phyloP scores from a whole-genome alignment of 345 rosid genomes.

The Combretum micranthum region DNA sequence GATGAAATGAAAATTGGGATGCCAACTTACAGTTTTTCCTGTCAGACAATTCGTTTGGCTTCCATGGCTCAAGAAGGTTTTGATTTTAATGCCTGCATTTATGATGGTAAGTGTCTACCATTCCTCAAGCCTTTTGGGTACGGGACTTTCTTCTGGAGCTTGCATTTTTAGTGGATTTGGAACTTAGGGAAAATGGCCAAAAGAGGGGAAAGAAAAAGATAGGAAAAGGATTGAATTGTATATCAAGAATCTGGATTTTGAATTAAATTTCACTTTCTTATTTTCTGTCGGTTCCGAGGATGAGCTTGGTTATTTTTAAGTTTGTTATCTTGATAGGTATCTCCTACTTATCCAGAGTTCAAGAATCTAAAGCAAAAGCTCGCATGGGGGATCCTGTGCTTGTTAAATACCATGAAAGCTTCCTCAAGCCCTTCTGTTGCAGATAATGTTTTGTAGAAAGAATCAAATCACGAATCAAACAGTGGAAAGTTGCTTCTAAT shows the following conservation, averaged over 20 bases:
- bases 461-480: conserved; percentile 56
- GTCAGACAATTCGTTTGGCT: conserved; percentile 62
- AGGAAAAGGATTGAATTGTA: too few species aligned
- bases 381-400: conserved; percentile 42
- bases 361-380: conserved; percentile 62
- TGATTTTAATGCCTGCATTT: conserved; percentile 80
- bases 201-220: too few species aligned
- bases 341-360: conserved; percentile 77
- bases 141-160: too few species aligned
- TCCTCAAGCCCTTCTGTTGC: conserved; percentile 48
- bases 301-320: neutral
- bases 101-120: conserved; percentile 48
- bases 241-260: too few species aligned
- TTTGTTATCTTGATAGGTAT: conserved; percentile 39
- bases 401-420: conserved; percentile 23
- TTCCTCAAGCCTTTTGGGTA: too few species aligned
- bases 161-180: too few species aligned
- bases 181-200: too few species aligned
- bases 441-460: conserved; percentile 60
- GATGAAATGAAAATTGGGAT: conserved; percentile 67
- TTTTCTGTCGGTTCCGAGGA: neutral
- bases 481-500: conserved; percentile 54
- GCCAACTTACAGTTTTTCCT: conserved; percentile 81
- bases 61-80: conserved; percentile 80
- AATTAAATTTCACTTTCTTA: too few species aligned